These are phyloP conservation scores for Annulohypoxylon maeteangense DNA, from an alignment of 495 filamentous ascomycete genomes.

Conservation along the genomic window DNA sequence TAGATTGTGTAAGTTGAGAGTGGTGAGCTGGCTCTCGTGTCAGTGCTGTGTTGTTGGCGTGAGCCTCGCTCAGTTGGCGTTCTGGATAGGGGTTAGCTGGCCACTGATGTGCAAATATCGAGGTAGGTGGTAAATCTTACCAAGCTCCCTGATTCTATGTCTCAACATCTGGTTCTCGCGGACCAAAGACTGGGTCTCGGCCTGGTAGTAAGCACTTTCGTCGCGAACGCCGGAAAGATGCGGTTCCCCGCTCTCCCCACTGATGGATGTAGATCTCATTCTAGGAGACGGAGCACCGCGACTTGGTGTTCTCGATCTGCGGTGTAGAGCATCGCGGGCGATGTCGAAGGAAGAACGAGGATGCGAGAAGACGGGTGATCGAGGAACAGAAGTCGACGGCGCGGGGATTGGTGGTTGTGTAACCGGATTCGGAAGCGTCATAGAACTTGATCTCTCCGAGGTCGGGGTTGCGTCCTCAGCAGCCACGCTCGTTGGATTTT, in stretches of 20 bases:
- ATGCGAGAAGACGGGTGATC: constrained; percentile 65
- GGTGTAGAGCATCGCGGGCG: constrained; percentile 61
- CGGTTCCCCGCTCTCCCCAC: constrained; percentile 60
- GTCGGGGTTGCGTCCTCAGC: constrained; percentile 76
- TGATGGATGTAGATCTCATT: constrained; percentile 64
- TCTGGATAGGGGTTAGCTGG: constrained; percentile 40
- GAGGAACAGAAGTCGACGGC: constrained; percentile 54
- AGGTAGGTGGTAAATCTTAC: constrained; percentile 52
- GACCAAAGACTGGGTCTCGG: constrained; percentile 85
- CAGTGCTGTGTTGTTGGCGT: constrained; percentile 47
- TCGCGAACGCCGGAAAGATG: constrained; percentile 67
- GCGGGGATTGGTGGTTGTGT: constrained; percentile 33
- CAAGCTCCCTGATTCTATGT: constrained; percentile 84
- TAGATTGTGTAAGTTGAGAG: constrained; percentile 52
- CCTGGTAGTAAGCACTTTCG: constrained; percentile 89
- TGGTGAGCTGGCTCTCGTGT: constrained; percentile 55
- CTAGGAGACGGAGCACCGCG: constrained; percentile 64
- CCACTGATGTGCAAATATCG: neutral
- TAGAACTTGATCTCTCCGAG: constrained; percentile 69
- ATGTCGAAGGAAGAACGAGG: constrained; percentile 68
- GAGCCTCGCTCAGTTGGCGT: constrained; percentile 52
- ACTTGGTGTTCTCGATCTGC: constrained; percentile 67
- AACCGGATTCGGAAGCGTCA: constrained; percentile 47
- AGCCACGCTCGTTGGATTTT: constrained; percentile 59
- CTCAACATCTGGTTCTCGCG: constrained; percentile 96